Conservation (phyloP, 2,329 filamentous ascomycete genomes). For the Aspergillus bombycis region DNA sequence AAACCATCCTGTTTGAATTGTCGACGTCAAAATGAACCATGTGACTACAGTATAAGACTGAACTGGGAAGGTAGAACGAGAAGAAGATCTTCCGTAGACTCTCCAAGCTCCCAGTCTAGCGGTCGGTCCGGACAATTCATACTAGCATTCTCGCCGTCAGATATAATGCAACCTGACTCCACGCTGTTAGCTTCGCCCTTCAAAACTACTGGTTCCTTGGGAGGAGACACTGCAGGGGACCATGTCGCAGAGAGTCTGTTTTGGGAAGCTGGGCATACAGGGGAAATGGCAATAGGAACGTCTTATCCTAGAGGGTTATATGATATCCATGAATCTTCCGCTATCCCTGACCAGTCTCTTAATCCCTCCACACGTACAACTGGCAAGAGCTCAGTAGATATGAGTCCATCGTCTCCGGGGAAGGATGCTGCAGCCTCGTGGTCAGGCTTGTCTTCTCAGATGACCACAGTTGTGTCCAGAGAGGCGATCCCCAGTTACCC, state of each 20-base stretch:
- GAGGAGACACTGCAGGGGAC: conserved; percentile 11
- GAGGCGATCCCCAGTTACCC: conserved; percentile 23
- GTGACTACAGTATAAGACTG: conserved; percentile 79
- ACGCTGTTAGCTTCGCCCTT: conserved; percentile 6
- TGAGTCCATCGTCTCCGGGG: conserved; percentile 20
- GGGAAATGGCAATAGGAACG: conserved; percentile 19
- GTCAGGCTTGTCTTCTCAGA: conserved; percentile 24
- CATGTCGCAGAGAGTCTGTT: conserved; percentile 14
- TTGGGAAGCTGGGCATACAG: conserved; percentile 18
- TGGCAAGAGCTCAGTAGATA: conserved; percentile 26
- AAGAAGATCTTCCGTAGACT: conserved; percentile 53
- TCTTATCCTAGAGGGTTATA: conserved; percentile 26
- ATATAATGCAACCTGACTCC: conserved; percentile 10
- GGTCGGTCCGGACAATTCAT: conserved; percentile 22
- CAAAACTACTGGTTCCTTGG: conserved; percentile 8
- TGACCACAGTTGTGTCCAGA: conserved; percentile 14
- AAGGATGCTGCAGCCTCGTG: conserved; percentile 24
- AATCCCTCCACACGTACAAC: conserved; percentile 20
- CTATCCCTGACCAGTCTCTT: conserved; percentile 21
- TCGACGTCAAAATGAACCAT: conserved; percentile 69
- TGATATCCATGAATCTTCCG: conserved; percentile 26
- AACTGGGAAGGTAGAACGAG: conserved; percentile 78
- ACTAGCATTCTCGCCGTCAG: conserved; percentile 18
- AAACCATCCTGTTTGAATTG: conserved; percentile 75
- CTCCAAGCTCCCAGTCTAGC: conserved; percentile 33